Conservation (phyloP, 2,329 filamentous ascomycete species). For the Chalaropsis ovoidea region DNA sequence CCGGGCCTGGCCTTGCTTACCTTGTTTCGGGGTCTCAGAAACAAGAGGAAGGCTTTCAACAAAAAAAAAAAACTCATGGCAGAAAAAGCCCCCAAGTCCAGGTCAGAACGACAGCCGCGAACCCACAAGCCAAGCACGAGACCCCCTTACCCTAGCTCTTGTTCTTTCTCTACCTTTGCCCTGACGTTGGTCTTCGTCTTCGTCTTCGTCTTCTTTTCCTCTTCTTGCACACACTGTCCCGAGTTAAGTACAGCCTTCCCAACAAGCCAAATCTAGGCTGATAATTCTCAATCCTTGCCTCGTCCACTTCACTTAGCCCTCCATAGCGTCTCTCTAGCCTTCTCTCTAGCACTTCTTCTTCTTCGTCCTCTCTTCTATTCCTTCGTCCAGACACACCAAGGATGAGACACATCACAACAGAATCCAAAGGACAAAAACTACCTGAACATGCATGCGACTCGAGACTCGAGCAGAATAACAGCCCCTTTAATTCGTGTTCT, state of each 20-base stretch:
- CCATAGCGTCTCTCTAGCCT: not conserved
- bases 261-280: not conserved
- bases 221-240: too few species aligned
- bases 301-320: not conserved
- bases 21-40: too few species aligned
- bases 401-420: not conserved
- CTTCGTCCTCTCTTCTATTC: not conserved
- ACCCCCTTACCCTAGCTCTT: too few species aligned
- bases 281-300: not conserved
- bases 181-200: too few species aligned
- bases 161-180: too few species aligned
- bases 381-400: conserved; percentile 2
- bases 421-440: conserved; percentile 3
- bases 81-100: too few species aligned
- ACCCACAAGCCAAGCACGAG: too few species aligned
- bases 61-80: too few species aligned
- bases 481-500: not conserved
- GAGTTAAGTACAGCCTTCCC: not conserved
- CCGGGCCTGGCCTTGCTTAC: not conserved
- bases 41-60: too few species aligned
- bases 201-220: too few species aligned
- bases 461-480: too few species aligned
- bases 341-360: not conserved
- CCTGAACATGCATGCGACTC: not conserved
- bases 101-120: too few species aligned